Base-by-base conservation (phyloP, 768 basidiomycete species). In the Pisolithus orientalis region DNA sequence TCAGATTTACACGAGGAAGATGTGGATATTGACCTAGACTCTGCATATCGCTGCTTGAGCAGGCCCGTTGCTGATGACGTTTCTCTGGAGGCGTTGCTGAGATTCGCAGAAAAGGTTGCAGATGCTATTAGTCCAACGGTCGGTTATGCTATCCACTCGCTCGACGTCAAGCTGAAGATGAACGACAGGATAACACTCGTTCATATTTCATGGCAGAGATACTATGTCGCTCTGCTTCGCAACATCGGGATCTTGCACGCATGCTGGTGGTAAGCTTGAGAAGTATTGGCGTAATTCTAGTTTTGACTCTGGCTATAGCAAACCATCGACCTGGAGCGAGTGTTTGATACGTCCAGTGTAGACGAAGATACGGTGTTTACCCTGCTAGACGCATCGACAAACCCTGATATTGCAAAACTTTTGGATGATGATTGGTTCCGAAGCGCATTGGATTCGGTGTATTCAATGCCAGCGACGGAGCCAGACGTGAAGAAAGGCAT, bases 301-400 rank as follows among this genome's bases (percentile, higher is more conserved):
- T 13, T 21, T 51, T 68, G 27, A 65, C 44, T 50, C 16, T 55
- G 25, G 39, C 38, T 52, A 5, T 56, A 89, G 87, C 75, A 79
- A 67, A 70, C 75, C n/a, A 61, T 88, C 11, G 80, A 87, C 39
- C 57, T 84, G 5, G 60, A 66, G 21, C 59, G 65, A 10, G 71
- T 88, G 3, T 86, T 87, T 54, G 81, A 82, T 52, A 59, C 73
- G 10, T 64, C 72, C 27, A 72, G 65, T 10, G 53, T 89, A 39
- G 82, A 83, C 43, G 76, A 83, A 49, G 69, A 70, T 28, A 85
- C 79, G 0, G 61, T 85, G 27, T 63, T 74, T 11, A 75, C 74
- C 44, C 72, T 90, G n/a, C 66, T 82, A 21, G 79, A 86, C 57
- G 87, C 87, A 3, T 73, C 78, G 14, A 69, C 83, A 9, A 88